Conservation (phyloP, 2,329 filamentous ascomycete species). For the Coniochaeta sp. region DNA sequence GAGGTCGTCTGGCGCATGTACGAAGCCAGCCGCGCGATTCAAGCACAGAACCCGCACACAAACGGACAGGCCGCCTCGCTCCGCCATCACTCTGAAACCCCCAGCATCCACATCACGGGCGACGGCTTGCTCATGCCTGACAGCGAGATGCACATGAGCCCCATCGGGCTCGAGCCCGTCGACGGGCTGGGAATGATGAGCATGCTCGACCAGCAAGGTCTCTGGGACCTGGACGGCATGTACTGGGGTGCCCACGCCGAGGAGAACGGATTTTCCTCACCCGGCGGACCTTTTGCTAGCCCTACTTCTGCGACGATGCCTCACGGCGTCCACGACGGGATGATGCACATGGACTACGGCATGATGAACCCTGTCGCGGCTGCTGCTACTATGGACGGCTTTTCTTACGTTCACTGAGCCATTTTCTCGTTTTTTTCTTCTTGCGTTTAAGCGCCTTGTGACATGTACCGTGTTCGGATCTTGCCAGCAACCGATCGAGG, state of each 20-base stretch:
- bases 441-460: background rate
- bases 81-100: slow-evolving; percentile 9
- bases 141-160: slow-evolving; percentile 39
- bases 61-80: slow-evolving; percentile 6
- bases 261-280: slow-evolving; percentile 11
- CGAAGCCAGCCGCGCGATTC: slow-evolving; percentile 39
- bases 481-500: background rate
- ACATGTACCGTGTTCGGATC: background rate
- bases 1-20: slow-evolving; percentile 59
- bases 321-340: slow-evolving; percentile 22
- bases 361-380: slow-evolving; percentile 21
- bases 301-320: slow-evolving; percentile 11
- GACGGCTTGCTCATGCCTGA: slow-evolving; percentile 25
- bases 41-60: slow-evolving; percentile 18
- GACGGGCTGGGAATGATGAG: slow-evolving; percentile 43
- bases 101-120: slow-evolving; percentile 23
- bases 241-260: slow-evolving; percentile 36
- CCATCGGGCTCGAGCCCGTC: slow-evolving; percentile 40
- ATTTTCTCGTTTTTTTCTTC: background rate
- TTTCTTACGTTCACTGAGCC: slow-evolving; percentile 33
- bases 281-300: slow-evolving; percentile 5
- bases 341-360: slow-evolving; percentile 28
- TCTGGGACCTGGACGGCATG: slow-evolving; percentile 52
- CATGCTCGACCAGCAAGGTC: slow-evolving; percentile 43
- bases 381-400: slow-evolving; percentile 29